Base-by-base conservation (phyloP, 306 rosid genomes). In the Neltuma alba region DNA sequence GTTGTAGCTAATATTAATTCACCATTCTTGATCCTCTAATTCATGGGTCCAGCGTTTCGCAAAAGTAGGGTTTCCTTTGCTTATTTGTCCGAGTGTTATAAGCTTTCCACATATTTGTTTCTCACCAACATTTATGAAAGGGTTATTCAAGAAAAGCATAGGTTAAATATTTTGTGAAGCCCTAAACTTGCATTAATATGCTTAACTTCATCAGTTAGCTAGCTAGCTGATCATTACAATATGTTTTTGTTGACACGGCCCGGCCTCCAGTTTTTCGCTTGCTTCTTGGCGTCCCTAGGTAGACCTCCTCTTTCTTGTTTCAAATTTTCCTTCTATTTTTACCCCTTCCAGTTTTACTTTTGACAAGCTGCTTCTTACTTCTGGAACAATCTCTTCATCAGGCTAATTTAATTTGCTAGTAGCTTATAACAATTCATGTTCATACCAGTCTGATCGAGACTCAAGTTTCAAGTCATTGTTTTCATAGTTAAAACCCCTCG, bases 31-130 rank as follows among this genome's bases (percentile, higher is more conserved):
- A 36, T 57, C 70, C 21, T 76, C 77, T 23, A 44, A 14, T 14
- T 44, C 50, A 44, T 71, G n/a, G 25, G 9, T 12, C 13, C 30
- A 34, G 68, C 14, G 5, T 61, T 76, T 67, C 61, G 62, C 34
- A 36, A 76, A 76, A 64, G 42, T 72, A 79, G 80, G 89, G 84
- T 83, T 86, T 76, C 67, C 60, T 28, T 66, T 27, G 2, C 63
- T 81, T 44, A 2, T n/a, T n/a, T n/a, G 72, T 66, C 47, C 8
- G n/a, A 66, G 73, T 82, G 83, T 79, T 75, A 28, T 37, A 5
- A 76, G 76, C 72, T 60, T 27, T 12, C 18, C 31, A 28, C 30
- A 28, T 60, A 28, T 28, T 45, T 58, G 38, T 15, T 82, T 61
- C 55, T 15, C 57, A 50, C 61, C 57, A 23, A 34, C 68, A 61